Conservation (phyloP, 2,329 filamentous ascomycete species). For the Verticillium alfalfae region DNA sequence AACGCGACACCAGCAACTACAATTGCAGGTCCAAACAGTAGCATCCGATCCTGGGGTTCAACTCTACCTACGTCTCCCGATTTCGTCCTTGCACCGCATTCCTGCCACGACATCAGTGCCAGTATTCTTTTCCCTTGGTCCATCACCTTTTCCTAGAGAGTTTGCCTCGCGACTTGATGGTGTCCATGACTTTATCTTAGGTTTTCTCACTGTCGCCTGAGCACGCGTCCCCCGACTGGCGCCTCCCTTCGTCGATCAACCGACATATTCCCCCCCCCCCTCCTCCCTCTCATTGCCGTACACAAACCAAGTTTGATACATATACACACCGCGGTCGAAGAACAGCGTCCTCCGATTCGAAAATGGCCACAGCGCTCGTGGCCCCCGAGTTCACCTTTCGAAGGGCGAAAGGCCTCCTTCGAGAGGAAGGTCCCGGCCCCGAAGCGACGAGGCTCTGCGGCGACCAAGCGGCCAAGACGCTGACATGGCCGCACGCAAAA, state of each 20-base stretch:
- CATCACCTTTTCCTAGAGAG: not conserved
- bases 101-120: not conserved
- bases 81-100: not conserved
- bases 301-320: too few species aligned
- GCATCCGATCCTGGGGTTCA: constrained; percentile 4
- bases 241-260: not conserved
- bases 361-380: not conserved
- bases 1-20: constrained; percentile 9
- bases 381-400: constrained; percentile 48
- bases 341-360: not conserved
- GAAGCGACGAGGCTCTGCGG: constrained; percentile 66
- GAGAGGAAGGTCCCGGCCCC: constrained; percentile 54
- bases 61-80: not conserved
- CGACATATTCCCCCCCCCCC: not conserved
- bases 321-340: too few species aligned
- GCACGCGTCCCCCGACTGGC: not conserved
- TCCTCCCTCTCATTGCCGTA: too few species aligned
- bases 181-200: not conserved
- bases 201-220: not conserved
- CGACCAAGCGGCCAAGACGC: constrained; percentile 49
- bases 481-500: constrained; percentile 74
- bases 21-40: constrained; percentile 2
- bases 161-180: not conserved
- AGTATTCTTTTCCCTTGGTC: constrained; percentile 1
- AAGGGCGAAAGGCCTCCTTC: constrained; percentile 79